Conservation (phyloP, 1,284 basidiomycete genomes). For the Neolentinus lepideus region DNA sequence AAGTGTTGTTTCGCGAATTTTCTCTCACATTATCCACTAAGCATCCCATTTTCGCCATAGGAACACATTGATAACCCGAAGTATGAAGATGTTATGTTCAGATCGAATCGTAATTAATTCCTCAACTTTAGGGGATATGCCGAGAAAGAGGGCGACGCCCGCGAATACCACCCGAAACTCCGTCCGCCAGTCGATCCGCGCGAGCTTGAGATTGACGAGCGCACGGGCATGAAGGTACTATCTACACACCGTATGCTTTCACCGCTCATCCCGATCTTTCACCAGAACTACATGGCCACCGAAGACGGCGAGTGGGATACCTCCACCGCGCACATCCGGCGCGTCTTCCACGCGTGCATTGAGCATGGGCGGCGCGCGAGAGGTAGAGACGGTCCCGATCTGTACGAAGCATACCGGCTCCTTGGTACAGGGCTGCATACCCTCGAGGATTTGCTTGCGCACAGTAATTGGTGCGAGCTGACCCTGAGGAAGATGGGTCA, state of each 20-base stretch:
- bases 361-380: constrained; percentile 48
- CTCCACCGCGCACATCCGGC: constrained; percentile 69
- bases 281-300: constrained; percentile 50
- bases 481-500: constrained; percentile 69
- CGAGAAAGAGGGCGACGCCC: constrained; percentile 68
- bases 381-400: constrained; percentile 46
- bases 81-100: constrained; percentile 19
- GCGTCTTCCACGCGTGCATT: constrained; percentile 60
- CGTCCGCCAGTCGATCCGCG: constrained; percentile 65
- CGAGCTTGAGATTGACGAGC: constrained; percentile 75
- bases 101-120: background rate
- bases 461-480: constrained; percentile 77
- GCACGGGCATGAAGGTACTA: constrained; percentile 79
- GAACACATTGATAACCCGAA: constrained; percentile 80
- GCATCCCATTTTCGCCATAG: constrained; percentile 16
- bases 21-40: background rate
- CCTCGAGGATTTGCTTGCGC: constrained; percentile 72
- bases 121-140: constrained; percentile 59
- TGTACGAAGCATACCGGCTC: constrained; percentile 69
- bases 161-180: constrained; percentile 59
- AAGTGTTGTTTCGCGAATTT: constrained; percentile 13
- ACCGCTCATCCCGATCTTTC: constrained; percentile 16
- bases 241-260: background rate
- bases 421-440: constrained; percentile 70
- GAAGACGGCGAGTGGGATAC: constrained; percentile 73